Base-by-base conservation (phyloP, 352 stramenopile genomes). In the Globisporangium polare region DNA sequence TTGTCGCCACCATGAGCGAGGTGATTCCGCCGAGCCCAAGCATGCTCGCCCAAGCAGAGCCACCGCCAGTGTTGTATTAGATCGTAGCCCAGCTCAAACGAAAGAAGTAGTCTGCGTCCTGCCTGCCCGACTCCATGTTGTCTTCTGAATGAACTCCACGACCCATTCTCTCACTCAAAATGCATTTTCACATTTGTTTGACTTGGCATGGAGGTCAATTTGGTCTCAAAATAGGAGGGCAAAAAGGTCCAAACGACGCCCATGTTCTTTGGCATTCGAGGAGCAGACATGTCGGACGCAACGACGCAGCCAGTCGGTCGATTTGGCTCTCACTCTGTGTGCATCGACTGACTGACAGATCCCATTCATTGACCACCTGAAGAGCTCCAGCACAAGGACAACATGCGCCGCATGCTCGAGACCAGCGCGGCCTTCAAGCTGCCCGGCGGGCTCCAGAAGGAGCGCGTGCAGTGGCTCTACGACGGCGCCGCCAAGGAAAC, bases 381-480 rank as follows among this genome's bases (percentile, higher is more conserved):
- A 33, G 29, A 22, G 27, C 53, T 39, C 15, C 5, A 10, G 12
- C 17, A 20, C 33, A 12, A 43, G 15, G 41, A 46, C 6, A 67
- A 41, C 35, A 80, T 88, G 41, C 74, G 77, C 20, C 80, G 77
- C 47, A 68, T 76, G 31, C 68, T 90, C 7, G 80, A 90, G 63
- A 70, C 72, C 18, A 71, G 15, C 59, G 41, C 39, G 18, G 27
- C 50, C 27, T 53, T 90, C 31, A 63, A 68, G 47, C 71, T 93
- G 57, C 80, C 84, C 20, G 64, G 45, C 7, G 84, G 84, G n/a
- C 67, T 93, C 35, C 82, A 91, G 27, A 61, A 39, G 18, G 80
- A 93, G 63, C 80, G 84, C 42, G 67, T 93, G 13, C 76, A 89
- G 68, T 93, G 84, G 84, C 68, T 91, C 33, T 89, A 86, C 58